Base-by-base conservation (phyloP, 495 filamentous ascomycete species). In the Evernia prunastri region DNA sequence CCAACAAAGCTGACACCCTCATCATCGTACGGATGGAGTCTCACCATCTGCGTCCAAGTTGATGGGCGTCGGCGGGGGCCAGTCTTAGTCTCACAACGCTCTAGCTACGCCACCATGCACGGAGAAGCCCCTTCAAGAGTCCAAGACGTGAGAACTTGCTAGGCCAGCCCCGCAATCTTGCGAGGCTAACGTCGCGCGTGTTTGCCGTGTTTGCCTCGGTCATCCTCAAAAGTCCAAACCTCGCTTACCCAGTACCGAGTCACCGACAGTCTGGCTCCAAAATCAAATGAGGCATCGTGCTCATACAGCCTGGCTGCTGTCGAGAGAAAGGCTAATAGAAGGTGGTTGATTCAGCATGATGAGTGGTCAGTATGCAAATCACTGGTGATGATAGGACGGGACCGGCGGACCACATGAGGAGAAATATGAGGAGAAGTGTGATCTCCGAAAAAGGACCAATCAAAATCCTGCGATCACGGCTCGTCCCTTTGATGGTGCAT, bases 161-260 rank as follows among this genome's bases (percentile, higher is more conserved):
- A n/a, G 56, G 49, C 56, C 25, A 56, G 40, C 60, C 51, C 60
- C 60, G 60, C 60, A 56, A 43, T 56, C 60, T 29, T 62, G 47
- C 60, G 40, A 23, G 42, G 29, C 18, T 37, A 33, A 62, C 49
- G 49, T 27, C 49, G 49, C 60, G 60, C 51, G 39, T 63, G 43
- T 63, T 63, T 63, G 49, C 60, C 60, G 51, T 51, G 51, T 18
- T 54, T 29, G 29, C 37, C 51, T 63, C 49, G 49, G 49, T 63
- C 25, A 23, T 29, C 47, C 31, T 27, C 35, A 53, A 56, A 31
- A 36, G 35, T 63, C 60, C 35, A 53, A 56, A 31, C 49, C 47
- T 63, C 60, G 51, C 60, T 63, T 56, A 31, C n/a, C n/a, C n/a
- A n/a, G n/a, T n/a, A n/a, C n/a, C n/a, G n/a, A n/a, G n/a, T n/a